Evolutionary conservation across 2,329 filamentous ascomycete genomes (phyloP), one percentile per base, ranked within the genome.

Genomic region (Colletotrichum phormii): DNA sequence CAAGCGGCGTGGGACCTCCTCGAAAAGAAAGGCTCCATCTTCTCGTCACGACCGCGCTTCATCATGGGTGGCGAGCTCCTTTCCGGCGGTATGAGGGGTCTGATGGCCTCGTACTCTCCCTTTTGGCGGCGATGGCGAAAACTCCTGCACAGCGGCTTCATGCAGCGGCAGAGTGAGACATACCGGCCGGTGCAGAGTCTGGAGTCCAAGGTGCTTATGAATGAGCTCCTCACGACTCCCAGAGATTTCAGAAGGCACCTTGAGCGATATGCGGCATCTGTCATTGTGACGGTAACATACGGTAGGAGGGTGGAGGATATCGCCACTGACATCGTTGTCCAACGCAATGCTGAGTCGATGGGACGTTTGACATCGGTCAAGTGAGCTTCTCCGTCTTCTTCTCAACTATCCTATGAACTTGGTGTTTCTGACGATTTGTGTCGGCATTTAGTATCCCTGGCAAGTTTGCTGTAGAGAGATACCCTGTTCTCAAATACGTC

Each of bases 121-220:
- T 85, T 81, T 58, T 86, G 84, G 84, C 76, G 84, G 18, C 80
- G 84, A 0, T 86, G 84, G 80, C 78, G 84, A 4, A 85, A 85
- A 71, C 73, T 84, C 5, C 76, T 86, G 31, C 84, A 86, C 62
- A 77, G 81, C 64, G 84, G 83, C 1, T 85, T 86, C 46, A 84
- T 85, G 81, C 81, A 83, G 74, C 79, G 81, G 2, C 82, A 82
- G 75, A 86, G 84, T 68, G 82, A 85, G 72, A 80, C 79, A 0
- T 85, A 86, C 53, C 78, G 83, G 1, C 82, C 83, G 0, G 76
- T 85, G 0, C 84, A 86, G 74, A 81, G 79, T 8, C 77, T 84
- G 5, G 84, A 86, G 75, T 83, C 82, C 0, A 82, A 81, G 64
- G 81, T 84, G 2, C 74, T 86, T 12, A 81, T 84, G 78, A 75